Conservation (phyloP, 352 stramenopile genomes). For the Globisporangium takayamanum region DNA sequence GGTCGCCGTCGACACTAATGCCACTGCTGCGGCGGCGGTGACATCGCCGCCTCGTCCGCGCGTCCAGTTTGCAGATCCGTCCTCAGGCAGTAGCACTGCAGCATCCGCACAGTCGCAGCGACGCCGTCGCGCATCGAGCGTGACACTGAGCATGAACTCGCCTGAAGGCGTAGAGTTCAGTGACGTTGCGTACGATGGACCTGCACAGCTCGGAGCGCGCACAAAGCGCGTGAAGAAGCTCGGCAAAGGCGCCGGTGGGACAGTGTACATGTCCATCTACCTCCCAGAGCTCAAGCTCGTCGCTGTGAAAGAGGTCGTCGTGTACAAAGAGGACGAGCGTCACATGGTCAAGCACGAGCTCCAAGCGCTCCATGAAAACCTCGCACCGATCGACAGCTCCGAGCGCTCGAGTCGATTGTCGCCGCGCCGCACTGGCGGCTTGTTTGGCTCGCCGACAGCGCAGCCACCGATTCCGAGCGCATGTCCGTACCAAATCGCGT, state of each 20-base stretch:
- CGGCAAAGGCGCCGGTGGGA: conserved; percentile 78
- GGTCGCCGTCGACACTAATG: not conserved
- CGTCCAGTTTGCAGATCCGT: conserved; percentile 8
- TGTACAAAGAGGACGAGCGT: conserved; percentile 77
- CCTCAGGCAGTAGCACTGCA: not conserved
- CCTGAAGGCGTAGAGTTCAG: conserved; percentile 66
- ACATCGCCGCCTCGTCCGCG: not conserved
- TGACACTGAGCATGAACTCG: conserved; percentile 52
- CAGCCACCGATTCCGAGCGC: not conserved
- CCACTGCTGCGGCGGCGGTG: no score
- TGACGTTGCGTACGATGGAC: conserved; percentile 68
- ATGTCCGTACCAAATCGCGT: conserved; percentile 83
- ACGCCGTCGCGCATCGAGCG: conserved; percentile 39
- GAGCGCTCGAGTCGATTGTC: not conserved
- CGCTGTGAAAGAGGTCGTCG: conserved; percentile 78
- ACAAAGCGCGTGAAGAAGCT: conserved; percentile 68
- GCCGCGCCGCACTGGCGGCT: not conserved
- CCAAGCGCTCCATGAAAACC: conserved; percentile 78
- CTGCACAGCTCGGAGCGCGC: conserved; percentile 45
- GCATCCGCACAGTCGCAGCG: not conserved
- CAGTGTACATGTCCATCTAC: conserved; percentile 81
- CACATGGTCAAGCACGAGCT: conserved; percentile 86
- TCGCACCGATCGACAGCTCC: conserved; percentile 47
- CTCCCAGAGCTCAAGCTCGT: conserved; percentile 79
- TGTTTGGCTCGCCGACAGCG: conserved; percentile 8